These are phyloP conservation scores for Lentithecium fluviatile DNA, from an alignment of 495 filamentous ascomycete genomes.

Conservation along the genomic window DNA sequence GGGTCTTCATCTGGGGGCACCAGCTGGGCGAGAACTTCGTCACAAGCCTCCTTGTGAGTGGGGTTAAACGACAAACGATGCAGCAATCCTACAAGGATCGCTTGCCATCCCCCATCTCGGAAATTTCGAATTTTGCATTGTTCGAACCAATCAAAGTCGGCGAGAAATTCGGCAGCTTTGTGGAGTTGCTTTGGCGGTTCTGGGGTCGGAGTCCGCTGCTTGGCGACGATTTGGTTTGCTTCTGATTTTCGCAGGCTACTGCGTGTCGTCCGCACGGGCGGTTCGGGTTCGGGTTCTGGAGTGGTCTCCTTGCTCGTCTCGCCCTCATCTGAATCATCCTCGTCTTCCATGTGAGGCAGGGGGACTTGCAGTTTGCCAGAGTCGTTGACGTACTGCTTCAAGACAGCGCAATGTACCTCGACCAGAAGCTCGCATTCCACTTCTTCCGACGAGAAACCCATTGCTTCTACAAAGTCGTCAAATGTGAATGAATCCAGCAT, in stretches of 20 bases:
- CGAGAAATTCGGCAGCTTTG: conserved; percentile 76
- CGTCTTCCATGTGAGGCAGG: conserved; percentile 70
- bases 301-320: conserved; percentile 19
- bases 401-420: conserved; percentile 85
- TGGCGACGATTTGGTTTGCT: conserved; percentile 49
- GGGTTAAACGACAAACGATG: conserved; percentile 77
- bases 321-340: conserved; percentile 53
- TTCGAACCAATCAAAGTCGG: conserved; percentile 77
- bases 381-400: conserved; percentile 81
- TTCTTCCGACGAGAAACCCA: conserved; percentile 74
- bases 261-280: conserved; percentile 65
- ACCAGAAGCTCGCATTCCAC: conserved; percentile 82
- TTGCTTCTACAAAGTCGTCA: conserved; percentile 89
- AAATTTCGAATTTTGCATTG: conserved; percentile 81
- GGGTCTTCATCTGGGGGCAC: conserved; percentile 74
- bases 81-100: conserved; percentile 83
- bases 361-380: conserved; percentile 76
- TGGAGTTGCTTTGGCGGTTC: conserved; percentile 39
- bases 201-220: conserved; percentile 31
- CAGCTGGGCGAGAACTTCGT: conserved; percentile 73
- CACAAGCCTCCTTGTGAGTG: conserved; percentile 67
- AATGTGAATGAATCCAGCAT: conserved; percentile 95
- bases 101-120: conserved; percentile 84
- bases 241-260: conserved; percentile 82
- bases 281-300: conserved; percentile 58